Base-by-base conservation (phyloP, 2,329 filamentous ascomycete species). In the Sporothrix globosa region DNA sequence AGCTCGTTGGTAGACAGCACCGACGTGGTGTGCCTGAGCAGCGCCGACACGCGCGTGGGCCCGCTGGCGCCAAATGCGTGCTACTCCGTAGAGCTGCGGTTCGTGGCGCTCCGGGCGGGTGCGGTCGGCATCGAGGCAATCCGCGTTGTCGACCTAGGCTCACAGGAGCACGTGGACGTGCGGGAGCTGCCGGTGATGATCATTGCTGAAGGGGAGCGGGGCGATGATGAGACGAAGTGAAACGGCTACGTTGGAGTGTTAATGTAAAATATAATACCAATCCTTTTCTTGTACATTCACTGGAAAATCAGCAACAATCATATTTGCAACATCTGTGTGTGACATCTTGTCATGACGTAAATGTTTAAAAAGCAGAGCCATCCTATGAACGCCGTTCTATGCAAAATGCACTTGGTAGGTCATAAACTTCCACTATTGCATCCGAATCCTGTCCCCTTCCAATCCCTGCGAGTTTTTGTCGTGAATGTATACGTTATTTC, bases 91-190 rank as follows among this genome's bases (percentile, higher is more conserved):
- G 90, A 92, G 77, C 78, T 95, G 74, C 87, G 87, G 74, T 93
- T 95, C 74, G 81, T 93, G 68, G 89, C 91, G 4, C 80, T 93
- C 68, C 82, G 82, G 68, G 83, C 86, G 63, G 92, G 92, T 0
- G 84, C 92, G 44, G 83, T 92, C 41, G 84, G 85, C n/a, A 79
- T 95, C 2, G 92, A 94, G 75, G 89, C 89, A 2, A 83, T 95
- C 24, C 83, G 91, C 66, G 87, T 95, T 1, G 84, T 94, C 3
- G 92, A 96, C 78, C 77, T 95, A 72, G 87, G 83, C 27, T 91
- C 87, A 46, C 89, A 92, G 76, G 91, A 94, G 80, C 90, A 91
- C 76, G 89, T 92, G 3, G 91, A 95, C 78, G 88, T 94, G 69
- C 85, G 87, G 72, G 90, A 95, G 72, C 77, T 96, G 73, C 92